A percentile compares a stretch with the other conserved stretches of the same genome.
Conservation (phyloP, 75 land plant genomes). For the Chamaecyparis obtusa region DNA sequence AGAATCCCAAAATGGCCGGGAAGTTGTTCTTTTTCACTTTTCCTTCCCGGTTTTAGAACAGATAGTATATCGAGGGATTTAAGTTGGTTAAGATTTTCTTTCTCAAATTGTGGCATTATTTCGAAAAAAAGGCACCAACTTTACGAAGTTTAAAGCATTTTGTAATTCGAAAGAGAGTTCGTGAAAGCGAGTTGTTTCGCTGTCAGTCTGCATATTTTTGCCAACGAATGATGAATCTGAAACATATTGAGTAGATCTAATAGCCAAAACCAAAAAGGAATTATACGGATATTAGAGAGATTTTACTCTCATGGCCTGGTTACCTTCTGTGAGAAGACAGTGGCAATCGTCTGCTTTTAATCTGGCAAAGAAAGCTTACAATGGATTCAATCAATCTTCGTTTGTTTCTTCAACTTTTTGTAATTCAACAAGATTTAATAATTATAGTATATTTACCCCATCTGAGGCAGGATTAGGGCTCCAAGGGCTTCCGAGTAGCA, state of each 20-base stretch:
- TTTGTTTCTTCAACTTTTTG: neutral
- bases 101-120: neutral
- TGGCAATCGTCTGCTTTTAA: slow-evolving; percentile 1
- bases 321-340: slow-evolving; percentile 7
- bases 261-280: neutral
- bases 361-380: neutral
- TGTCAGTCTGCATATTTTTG: neutral
- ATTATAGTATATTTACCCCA: neutral
- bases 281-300: neutral
- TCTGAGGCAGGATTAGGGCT: neutral
- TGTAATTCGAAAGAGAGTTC: neutral
- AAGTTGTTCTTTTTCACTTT: neutral
- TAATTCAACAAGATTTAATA: neutral
- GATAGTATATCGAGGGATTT: neutral
- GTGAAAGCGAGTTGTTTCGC: neutral
- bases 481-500: neutral
- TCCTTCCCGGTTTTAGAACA: neutral
- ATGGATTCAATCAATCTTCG: neutral
- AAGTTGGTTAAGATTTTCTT: neutral
- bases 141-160: neutral
- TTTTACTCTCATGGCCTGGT: slow-evolving; percentile 4
- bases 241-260: neutral
- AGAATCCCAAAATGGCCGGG: neutral
- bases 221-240: neutral
- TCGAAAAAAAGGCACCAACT: neutral